Evolutionary conservation across 75 land plant genomes (phyloP).

Genomic region (Azolla pinnata): DNA sequence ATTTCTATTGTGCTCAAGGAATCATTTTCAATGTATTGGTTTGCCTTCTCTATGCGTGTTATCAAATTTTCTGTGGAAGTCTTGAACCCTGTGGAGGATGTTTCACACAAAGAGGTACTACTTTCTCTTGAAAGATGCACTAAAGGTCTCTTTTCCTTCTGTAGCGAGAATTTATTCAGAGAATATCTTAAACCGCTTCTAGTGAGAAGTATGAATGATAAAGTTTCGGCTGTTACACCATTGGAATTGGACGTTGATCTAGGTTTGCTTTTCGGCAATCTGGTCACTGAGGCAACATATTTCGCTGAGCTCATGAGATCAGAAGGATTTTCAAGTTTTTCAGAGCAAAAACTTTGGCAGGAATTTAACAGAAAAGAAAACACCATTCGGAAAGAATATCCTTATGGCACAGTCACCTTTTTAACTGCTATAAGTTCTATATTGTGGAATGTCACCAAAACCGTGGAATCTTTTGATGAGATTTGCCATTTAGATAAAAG

Average conservation of each 20-base stretch:
- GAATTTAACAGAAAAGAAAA: neutral
- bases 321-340: neutral
- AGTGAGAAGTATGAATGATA: neutral
- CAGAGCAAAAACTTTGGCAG: neutral
- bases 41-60: neutral
- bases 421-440: slow-evolving; percentile 12
- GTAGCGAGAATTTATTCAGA: slow-evolving; percentile 1
- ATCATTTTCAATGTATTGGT: neutral
- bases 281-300: neutral
- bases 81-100: neutral
- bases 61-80: neutral
- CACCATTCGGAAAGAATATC: neutral
- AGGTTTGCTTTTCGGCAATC: neutral
- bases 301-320: neutral
- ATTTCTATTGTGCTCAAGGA: neutral
- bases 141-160: neutral
- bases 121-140: neutral
- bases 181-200: neutral
- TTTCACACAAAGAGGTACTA: neutral
- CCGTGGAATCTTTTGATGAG: slow-evolving; percentile 18
- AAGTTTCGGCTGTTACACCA: neutral
- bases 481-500: slow-evolving; percentile 11
- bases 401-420: slow-evolving; percentile 6
- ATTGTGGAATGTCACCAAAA: slow-evolving; percentile 16
- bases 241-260: neutral